Percentiles rank a stretch among this genome's conserved stretches.
Conservation (phyloP, 345 rosid genomes). For the Melaleuca alternifolia region DNA sequence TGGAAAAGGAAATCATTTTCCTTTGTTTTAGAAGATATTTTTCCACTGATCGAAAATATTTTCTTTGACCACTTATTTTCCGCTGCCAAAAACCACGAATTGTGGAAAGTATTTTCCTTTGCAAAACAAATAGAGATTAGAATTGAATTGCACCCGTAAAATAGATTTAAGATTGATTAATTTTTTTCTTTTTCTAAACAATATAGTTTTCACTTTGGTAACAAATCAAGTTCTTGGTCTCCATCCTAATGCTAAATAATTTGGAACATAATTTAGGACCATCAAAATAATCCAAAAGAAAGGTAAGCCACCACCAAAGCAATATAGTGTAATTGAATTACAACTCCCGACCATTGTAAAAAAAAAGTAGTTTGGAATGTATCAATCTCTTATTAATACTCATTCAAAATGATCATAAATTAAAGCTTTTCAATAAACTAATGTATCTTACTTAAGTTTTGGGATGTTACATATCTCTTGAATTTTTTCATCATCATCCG, state of each 20-base stretch:
- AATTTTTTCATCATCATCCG: too few species aligned
- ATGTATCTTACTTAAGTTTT: neutral
- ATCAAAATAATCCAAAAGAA: neutral
- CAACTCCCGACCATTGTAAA: neutral
- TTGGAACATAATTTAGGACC: neutral
- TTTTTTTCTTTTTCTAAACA: neutral
- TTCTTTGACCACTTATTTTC: too few species aligned
- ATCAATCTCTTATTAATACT: neutral
- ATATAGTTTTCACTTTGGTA: neutral
- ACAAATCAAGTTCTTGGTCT: neutral
- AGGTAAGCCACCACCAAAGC: neutral
- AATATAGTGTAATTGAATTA: neutral
- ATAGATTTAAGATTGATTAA: neutral
- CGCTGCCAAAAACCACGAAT: too few species aligned
- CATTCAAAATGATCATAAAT: neutral
- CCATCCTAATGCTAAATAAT: neutral
- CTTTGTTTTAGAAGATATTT: too few species aligned
- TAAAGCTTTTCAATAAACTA: neutral
- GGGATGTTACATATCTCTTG: neutral
- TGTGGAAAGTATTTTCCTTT: too few species aligned
- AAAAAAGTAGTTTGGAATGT: neutral
- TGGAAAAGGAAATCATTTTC: too few species aligned
- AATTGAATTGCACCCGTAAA: neutral
- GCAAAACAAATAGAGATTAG: too few species aligned
- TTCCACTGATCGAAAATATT: too few species aligned